phyloP scores from a whole-genome alignment of 768 basidiomycete genomes.

The Mycena sanguinolenta region DNA sequence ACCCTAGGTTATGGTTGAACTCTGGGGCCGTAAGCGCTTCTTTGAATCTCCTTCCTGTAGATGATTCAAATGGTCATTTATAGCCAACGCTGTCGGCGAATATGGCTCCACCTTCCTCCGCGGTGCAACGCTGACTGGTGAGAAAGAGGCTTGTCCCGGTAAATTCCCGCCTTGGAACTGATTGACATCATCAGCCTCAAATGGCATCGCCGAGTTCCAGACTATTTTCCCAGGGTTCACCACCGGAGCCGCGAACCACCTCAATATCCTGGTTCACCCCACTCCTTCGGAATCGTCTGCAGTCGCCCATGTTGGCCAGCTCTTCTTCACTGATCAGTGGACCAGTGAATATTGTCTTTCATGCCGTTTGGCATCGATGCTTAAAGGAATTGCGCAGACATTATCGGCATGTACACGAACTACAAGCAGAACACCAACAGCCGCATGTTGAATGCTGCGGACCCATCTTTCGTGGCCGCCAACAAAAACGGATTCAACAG shows the following conservation, averaged over 20 bases:
- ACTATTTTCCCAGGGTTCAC: slow-evolving; percentile 54
- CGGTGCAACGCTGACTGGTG: slow-evolving; percentile 42
- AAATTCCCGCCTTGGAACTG: not conserved
- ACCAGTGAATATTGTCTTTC: slow-evolving; percentile 30
- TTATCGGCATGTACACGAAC: slow-evolving; percentile 43
- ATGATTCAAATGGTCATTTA: not conserved
- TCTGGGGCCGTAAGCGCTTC: slow-evolving; percentile 46
- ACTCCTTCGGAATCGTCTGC: slow-evolving; percentile 41
- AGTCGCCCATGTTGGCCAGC: slow-evolving; percentile 50
- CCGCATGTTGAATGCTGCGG: slow-evolving; percentile 46
- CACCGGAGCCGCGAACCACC: slow-evolving; percentile 51
- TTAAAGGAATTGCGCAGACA: slow-evolving; percentile 18
- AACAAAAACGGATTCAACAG: slow-evolving; percentile 44
- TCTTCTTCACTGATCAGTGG: slow-evolving; percentile 57
- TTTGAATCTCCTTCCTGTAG: not conserved
- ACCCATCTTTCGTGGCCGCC: slow-evolving; percentile 45
- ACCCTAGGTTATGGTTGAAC: slow-evolving; percentile 52
- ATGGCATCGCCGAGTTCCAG: slow-evolving; percentile 55
- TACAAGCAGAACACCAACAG: slow-evolving; percentile 49
- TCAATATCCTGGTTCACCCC: slow-evolving; percentile 51
- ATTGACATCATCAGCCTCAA: slow-evolving; percentile 41
- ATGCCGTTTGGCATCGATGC: not conserved
- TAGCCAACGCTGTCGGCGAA: slow-evolving; percentile 52
- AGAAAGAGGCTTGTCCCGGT: not conserved
- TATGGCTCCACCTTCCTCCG: slow-evolving; percentile 51